Conservation (phyloP, 768 basidiomycete genomes). For the Kwoniella sp. region DNA sequence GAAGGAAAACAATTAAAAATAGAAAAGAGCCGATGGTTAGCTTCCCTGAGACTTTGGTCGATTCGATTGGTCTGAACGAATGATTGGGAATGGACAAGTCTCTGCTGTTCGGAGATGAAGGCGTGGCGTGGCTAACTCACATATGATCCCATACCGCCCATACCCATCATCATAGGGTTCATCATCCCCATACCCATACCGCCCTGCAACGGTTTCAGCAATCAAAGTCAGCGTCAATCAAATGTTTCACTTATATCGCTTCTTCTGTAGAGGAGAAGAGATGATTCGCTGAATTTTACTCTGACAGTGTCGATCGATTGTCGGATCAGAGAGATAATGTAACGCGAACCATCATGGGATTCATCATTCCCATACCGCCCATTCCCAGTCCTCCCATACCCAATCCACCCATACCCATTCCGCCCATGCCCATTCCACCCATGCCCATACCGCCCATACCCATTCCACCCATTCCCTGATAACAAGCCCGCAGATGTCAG, state of each 20-base stretch:
- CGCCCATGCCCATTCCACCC: conserved; percentile 51
- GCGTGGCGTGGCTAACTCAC: conserved; percentile 12
- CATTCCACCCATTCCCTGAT: too few species aligned
- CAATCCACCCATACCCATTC: conserved; percentile 58
- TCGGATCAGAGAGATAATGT: conserved; percentile 3
- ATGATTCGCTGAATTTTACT: too few species aligned
- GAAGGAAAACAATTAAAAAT: too few species aligned
- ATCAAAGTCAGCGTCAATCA: not conserved
- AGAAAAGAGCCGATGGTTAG: too few species aligned
- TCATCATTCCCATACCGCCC: conserved; percentile 36
- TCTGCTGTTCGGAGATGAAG: too few species aligned
- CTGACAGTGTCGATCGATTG: too few species aligned
- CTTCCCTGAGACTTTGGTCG: too few species aligned
- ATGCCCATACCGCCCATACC: conserved; percentile 34
- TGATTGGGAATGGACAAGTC: too few species aligned
- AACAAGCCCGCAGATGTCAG: not conserved
- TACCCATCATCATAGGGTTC: conserved; percentile 39
- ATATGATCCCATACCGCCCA: conserved; percentile 31
- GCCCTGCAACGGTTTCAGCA: conserved; percentile 20
- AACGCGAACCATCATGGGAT: conserved; percentile 37
- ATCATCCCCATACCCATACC: conserved; percentile 32
- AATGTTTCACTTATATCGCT: too few species aligned
- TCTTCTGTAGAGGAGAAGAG: too few species aligned
- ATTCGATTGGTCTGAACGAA: too few species aligned
- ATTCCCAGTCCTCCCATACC: conserved; percentile 52